phyloP scores from a whole-genome alignment of 1,139 yeast species.

The Diutina sp. region DNA sequence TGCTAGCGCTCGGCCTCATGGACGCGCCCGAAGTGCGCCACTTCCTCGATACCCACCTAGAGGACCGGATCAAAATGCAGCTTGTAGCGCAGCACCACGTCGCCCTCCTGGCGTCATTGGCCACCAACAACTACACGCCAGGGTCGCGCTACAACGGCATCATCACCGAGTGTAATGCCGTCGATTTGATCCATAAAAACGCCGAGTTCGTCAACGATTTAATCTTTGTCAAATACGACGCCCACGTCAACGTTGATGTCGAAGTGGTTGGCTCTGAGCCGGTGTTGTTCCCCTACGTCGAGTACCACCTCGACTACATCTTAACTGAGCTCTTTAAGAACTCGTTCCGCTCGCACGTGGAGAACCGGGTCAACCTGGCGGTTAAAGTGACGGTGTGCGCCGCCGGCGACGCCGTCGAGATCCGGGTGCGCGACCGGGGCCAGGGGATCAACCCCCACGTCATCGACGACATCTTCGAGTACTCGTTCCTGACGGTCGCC shows the following conservation, averaged over 20 bases:
- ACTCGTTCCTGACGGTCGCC: constrained; percentile 64
- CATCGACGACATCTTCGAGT: constrained; percentile 62
- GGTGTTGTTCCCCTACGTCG: constrained; percentile 58
- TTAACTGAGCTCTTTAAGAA: constrained; percentile 81
- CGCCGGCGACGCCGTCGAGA: constrained; percentile 34
- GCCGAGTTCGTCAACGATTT: constrained; percentile 73
- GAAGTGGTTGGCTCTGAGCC: constrained; percentile 15
- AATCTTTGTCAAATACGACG: constrained; percentile 72
- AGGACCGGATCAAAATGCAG: constrained; percentile 77
- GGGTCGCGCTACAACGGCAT: constrained; percentile 55
- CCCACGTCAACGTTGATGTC: constrained; percentile 46
- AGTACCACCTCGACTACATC: constrained; percentile 77
- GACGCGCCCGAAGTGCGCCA: constrained; percentile 36
- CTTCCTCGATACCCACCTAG: constrained; percentile 66
- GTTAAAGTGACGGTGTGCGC: constrained; percentile 57
- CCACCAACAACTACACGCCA: constrained; percentile 9
- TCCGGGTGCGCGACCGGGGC: constrained; percentile 76
- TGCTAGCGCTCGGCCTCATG: constrained; percentile 30
- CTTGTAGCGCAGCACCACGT: constrained; percentile 78
- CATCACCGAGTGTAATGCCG: constrained; percentile 49
- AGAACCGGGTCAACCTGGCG: constrained; percentile 45
- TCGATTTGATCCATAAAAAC: constrained; percentile 46
- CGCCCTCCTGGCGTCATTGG: constrained; percentile 32
- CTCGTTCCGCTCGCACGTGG: constrained; percentile 77
- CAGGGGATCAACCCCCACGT: constrained; percentile 70